These are phyloP conservation scores for Spencermartinsiella ligniputridi DNA, from an alignment of 1,139 yeast genomes.

Conservation along the genomic window DNA sequence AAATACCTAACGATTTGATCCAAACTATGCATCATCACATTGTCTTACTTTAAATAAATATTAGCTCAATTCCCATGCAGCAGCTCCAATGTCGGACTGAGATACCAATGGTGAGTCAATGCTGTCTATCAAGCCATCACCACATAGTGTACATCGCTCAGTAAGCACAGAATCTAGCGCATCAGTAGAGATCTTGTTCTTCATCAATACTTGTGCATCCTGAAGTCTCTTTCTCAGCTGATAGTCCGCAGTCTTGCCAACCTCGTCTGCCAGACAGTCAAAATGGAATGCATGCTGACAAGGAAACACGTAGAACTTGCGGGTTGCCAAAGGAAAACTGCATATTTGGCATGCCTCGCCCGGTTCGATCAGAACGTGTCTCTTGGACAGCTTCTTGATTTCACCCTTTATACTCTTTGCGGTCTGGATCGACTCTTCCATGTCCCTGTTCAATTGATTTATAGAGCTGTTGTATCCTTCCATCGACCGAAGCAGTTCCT, in stretches of 20 bases:
- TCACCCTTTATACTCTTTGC: slow-evolving; percentile 60
- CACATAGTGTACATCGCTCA: slow-evolving; percentile 74
- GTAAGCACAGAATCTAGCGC: slow-evolving; percentile 60
- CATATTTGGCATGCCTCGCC: slow-evolving; percentile 82
- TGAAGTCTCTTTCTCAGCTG: slow-evolving; percentile 59
- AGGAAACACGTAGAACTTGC: slow-evolving; percentile 79
- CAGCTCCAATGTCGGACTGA: neutral
- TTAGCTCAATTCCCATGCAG: neutral
- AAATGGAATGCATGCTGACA: slow-evolving; percentile 89
- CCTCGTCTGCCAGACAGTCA: slow-evolving; percentile 68
- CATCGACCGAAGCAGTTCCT: slow-evolving; percentile 73
- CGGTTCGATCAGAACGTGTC: slow-evolving; percentile 64
- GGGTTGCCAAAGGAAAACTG: slow-evolving; percentile 57
- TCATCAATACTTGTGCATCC: slow-evolving; percentile 43
- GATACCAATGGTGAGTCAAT: slow-evolving; percentile 55
- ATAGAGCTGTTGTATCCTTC: slow-evolving; percentile 68
- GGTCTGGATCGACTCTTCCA: slow-evolving; percentile 66
- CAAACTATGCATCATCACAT: too few species aligned
- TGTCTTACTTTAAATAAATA: neutral
- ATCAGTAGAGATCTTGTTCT: slow-evolving; percentile 29
- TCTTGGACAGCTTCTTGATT: slow-evolving; percentile 46
- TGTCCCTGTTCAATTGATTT: slow-evolving; percentile 61
- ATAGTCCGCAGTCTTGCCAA: slow-evolving; percentile 63
- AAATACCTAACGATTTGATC: too few species aligned
- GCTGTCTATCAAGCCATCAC: slow-evolving; percentile 65